Conservation (phyloP, 2,329 filamentous ascomycete genomes). For the Exophiala xenobiotica region DNA sequence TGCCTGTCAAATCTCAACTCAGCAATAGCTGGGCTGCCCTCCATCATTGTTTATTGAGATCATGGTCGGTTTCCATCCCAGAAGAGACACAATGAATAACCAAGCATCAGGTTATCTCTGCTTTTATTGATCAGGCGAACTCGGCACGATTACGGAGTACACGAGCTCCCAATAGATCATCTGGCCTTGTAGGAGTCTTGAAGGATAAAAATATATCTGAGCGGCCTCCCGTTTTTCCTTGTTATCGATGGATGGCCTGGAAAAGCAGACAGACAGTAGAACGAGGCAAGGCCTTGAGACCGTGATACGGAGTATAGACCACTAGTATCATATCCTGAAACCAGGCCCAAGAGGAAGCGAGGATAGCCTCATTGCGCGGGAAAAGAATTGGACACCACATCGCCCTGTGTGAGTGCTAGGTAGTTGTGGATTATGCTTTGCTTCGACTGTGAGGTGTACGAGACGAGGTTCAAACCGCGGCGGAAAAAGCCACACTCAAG, state of each 20-base stretch:
- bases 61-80: neutral
- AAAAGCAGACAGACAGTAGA: neutral
- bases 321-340: neutral
- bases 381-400: neutral
- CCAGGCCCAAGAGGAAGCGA: neutral
- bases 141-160: too few relatives aligned
- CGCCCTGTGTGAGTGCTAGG: neutral
- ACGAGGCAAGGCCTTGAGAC: too few relatives aligned
- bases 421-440: too few relatives aligned
- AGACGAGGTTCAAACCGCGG: neutral
- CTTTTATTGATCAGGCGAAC: neutral
- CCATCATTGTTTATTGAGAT: neutral
- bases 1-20: neutral
- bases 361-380: neutral
- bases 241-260: neutral
- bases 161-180: too few relatives aligned
- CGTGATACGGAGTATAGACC: neutral
- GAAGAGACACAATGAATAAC: neutral
- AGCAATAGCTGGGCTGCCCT: neutral
- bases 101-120: neutral
- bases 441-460: too few relatives aligned
- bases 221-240: neutral
- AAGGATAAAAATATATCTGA: too few relatives aligned
- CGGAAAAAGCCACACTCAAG: neutral
- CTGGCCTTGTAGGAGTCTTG: too few relatives aligned